Conservation (phyloP, 768 basidiomycete species). For the Xerocomus brunneocitrinus region DNA sequence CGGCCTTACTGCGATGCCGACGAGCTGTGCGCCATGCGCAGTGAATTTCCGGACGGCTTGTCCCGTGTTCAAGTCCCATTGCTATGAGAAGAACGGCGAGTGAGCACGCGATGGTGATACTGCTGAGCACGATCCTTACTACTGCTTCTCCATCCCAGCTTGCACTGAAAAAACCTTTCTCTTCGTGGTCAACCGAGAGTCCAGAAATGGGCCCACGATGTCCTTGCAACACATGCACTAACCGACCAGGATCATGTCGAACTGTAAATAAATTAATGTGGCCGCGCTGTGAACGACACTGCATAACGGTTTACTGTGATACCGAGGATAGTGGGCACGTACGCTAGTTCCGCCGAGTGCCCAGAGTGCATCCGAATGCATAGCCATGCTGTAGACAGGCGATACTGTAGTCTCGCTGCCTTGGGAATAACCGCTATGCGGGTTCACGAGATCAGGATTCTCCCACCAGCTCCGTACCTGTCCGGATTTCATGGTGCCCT, state of each 20-base stretch:
- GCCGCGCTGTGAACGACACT: constrained; percentile 56
- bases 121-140: constrained; percentile 43
- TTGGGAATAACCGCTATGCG: constrained; percentile 24
- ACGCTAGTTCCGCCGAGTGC: constrained; percentile 84
- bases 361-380: constrained; percentile 95
- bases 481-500: constrained; percentile 87
- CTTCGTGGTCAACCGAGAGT: constrained; percentile 74
- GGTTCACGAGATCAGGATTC: constrained; percentile 40
- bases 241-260: constrained; percentile 84
- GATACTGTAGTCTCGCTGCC: constrained; percentile 52
- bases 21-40: constrained; percentile 80
- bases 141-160: constrained; percentile 91
- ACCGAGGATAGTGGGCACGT: constrained; percentile 28
- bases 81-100: constrained; percentile 42
- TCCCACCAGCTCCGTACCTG: constrained; percentile 91
- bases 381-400: constrained; percentile 85
- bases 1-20: constrained; percentile 76
- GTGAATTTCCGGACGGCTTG: constrained; percentile 70
- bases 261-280: constrained; percentile 90
- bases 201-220: constrained; percentile 83
- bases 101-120: background rate
- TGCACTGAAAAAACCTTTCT: constrained; percentile 84
- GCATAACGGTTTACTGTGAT: constrained; percentile 16
- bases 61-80: constrained; percentile 98
- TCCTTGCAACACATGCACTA: constrained; percentile 58